These are phyloP conservation scores for Trichoderma sp. DNA, from an alignment of 2,329 filamentous ascomycete genomes.

Conservation along the genomic window DNA sequence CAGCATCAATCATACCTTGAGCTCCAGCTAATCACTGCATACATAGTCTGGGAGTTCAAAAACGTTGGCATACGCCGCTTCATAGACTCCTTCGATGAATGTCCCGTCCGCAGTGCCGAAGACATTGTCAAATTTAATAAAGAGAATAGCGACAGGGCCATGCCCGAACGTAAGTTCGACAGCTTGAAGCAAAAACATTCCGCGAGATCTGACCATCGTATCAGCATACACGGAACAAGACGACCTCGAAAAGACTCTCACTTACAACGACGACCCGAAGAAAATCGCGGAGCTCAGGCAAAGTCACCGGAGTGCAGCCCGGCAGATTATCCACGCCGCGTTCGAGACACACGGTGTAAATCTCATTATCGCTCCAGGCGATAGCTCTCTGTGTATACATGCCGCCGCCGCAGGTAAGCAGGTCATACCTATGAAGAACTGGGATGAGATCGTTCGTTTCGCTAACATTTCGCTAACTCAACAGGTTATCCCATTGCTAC, in stretches of 20 bases:
- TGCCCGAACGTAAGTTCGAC: slow-evolving; percentile 29
- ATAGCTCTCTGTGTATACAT: slow-evolving; percentile 30
- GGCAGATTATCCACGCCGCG: slow-evolving; percentile 15
- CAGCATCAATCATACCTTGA: background rate
- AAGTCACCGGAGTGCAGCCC: slow-evolving; percentile 6
- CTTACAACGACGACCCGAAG: slow-evolving; percentile 18
- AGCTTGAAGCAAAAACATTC: fast-evolving
- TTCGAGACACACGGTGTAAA: slow-evolving; percentile 25
- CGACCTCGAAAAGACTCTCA: slow-evolving; percentile 30
- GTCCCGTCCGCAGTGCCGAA: slow-evolving; percentile 16
- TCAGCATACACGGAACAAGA: slow-evolving; percentile 30
- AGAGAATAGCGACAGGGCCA: slow-evolving; percentile 29
- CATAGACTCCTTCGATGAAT: slow-evolving; percentile 30
- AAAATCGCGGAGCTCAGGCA: slow-evolving; percentile 1
- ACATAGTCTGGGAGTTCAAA: slow-evolving; percentile 35
- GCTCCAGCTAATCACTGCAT: background rate
- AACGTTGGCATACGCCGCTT: slow-evolving; percentile 31
- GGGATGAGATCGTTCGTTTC: too few species aligned
- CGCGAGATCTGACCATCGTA: background rate
- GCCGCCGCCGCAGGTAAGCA: slow-evolving; percentile 29
- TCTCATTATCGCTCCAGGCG: slow-evolving; percentile 27
- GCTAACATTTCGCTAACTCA: too few species aligned
- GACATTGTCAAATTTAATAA: slow-evolving; percentile 31
- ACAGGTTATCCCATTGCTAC: slow-evolving; percentile 28
- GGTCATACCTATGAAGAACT: background rate